phyloP scores from a whole-genome alignment of 176 grass and related monocot species.

The Carex pumila region DNA sequence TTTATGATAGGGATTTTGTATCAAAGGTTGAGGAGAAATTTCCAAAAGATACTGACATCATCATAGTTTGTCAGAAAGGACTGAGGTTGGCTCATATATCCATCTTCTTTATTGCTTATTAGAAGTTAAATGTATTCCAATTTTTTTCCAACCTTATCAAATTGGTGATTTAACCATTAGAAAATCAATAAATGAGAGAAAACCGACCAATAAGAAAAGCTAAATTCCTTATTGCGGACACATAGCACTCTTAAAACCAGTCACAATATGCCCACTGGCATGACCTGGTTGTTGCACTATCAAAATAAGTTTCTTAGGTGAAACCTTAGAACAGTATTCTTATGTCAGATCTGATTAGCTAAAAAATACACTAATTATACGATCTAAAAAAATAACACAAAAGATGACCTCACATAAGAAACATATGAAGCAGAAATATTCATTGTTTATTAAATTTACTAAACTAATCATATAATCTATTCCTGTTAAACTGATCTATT shows the following conservation, averaged over 20 bases:
- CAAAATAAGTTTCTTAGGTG: not conserved
- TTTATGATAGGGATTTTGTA: slow-evolving; percentile 61
- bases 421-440: not conserved
- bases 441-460: not conserved
- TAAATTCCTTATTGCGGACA: not conserved
- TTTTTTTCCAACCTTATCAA: not conserved
- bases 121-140: not conserved
- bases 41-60: slow-evolving; percentile 72
- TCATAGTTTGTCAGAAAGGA: slow-evolving; percentile 92
- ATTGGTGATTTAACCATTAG: not conserved
- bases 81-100: slow-evolving; percentile 53
- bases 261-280: not conserved
- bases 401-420: not conserved
- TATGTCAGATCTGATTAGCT: not conserved
- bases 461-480: not conserved
- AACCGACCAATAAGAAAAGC: not conserved
- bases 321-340: not conserved
- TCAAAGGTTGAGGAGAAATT: slow-evolving; percentile 80
- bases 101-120: not conserved
- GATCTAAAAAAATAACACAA: not conserved
- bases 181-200: not conserved
- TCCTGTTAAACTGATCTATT: not conserved
- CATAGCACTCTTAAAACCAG: not conserved
- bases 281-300: not conserved
- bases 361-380: not conserved